Base-by-base conservation (phyloP, 306 rosid species). In the Fragaria iinumae region DNA sequence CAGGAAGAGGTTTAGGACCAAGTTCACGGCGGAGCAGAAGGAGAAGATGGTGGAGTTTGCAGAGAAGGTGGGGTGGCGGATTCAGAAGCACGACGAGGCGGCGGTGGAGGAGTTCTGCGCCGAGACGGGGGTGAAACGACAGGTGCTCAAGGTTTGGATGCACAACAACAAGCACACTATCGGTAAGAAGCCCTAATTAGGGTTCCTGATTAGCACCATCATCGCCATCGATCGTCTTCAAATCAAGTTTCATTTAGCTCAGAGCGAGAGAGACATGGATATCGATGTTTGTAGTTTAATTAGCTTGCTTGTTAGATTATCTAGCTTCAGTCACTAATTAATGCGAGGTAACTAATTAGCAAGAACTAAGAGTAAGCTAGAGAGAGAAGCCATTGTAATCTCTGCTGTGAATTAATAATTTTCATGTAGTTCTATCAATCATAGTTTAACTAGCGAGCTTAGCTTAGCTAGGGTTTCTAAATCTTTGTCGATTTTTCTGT, bases 71-170 rank as follows among this genome's bases (percentile, higher is more conserved):
- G 97, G 98, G 69, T 93, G 98, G 98, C 84, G 90, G 80, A 84
- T 91, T 66, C 96, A 93, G 89, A 93, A 88, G 75, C 93, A 91
- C 27, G 98, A 93, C 3, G 97, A 88, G 27, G 87, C 80, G 11
- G 87, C 87, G 17, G 93, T 93, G 71, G 96, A 91, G 76, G 84
- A 78, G 72, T 91, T 93, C 78, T 90, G 92, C 57, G 76, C 56
- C 0, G 93, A 90, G 52, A 85, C 55, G 52, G 78, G 88, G 5
- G 83, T 91, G 14, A 83, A 78, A 63, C 85, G 93, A n/a, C 88
- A 86, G 3, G 97, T 93, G 2, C 86, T 91, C 43, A 93, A 93
- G 92, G 96, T 91, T 50, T 93, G 98, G 96, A 93, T 93, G 98
- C 98, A 93, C 80, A 93, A 93, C 68, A 93, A 93, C 79, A 93